Evolutionary conservation across 1,139 yeast species (phyloP), one percentile per base, ranked within the genome.

Genomic region (Arxiozyma heterogenica): DNA sequence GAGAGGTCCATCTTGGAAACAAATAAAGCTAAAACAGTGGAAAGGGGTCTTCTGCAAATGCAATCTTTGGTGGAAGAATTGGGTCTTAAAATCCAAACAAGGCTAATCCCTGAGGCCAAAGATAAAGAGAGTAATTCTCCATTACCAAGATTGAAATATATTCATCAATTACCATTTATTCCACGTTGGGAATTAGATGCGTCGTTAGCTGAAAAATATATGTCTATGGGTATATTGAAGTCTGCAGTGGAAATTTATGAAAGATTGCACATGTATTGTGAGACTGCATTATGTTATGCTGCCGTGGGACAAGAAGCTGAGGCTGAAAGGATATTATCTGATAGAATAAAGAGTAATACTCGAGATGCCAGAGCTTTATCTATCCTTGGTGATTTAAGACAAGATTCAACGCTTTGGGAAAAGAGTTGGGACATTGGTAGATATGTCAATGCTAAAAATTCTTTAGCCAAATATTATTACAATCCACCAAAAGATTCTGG

Each of bases 11-110:
- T 87, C 20, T 74, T 91, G 47, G 98, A 94, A 68, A 81, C 96
- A 0, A 77, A 77, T 48, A 84, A 83, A 59, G 83, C 95, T 3
- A 83, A 87, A 65, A 91, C 98, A 0, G 84, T 91, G 23, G 98
- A 94, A 71, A 80, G 98, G 69, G 98, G 98, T 53, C 83, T 91
- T 17, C 75, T 93, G 53, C 98, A 94, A 71, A 84, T 94, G 84
- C 94, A 93, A 52, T 84, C 95, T 4, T 75, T 94, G 51, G 93
- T 91, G 34, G 97, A 91, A 65, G 98, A 91, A 67, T 75, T 90
- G 47, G 96, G 95, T 0, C 76, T 84, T 55, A 82, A 83, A 55
- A 81, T 87, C 52, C 76, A 79, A 56, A 72, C 84, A 1, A 76
- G 84, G 57, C 71, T 82, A 53, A 76, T 86, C 49, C 89, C 94